Evolutionary conservation across 192 early-diverging fungal species (phyloP), one percentile per base, ranked within the genome.

Genomic region (Coemansia sp.): DNA sequence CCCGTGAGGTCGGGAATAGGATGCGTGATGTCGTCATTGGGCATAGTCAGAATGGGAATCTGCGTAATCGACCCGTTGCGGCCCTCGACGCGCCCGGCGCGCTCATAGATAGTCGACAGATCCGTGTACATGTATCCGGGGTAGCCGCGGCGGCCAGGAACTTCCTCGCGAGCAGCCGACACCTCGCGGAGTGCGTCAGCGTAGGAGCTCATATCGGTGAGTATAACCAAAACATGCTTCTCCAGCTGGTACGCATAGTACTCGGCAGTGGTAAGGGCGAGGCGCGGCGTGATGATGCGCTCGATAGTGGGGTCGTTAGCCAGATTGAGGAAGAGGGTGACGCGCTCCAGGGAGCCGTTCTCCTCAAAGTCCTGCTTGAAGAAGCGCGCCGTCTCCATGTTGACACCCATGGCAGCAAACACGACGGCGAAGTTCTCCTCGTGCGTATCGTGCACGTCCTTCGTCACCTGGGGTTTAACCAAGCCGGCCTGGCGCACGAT

Each of bases 111-210:
- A 63, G 96, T 99, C 27, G 97, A 95, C 86, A 99, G 89, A 90
- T 99, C 97, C 9, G 97, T 99, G 87, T 99, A 99, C 97, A 99
- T 99, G 78, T 99, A 99, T 85, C 97, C 97, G 17, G 97, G 97
- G 85, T 99, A 99, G 71, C 97, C 97, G 79, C 96, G 94, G 78
- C 97, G 94, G 78, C 97, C 97, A 7, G 97, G 97, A 3, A 99
- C 97, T 87, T 99, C 97, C 87, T 99, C 97, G 84, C 97, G 93
- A 16, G 96, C 96, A 68, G 97, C 96, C 67, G 97, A 99, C 45
- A 99, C 93, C 74, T 99, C 97, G 92, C 97, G 96, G 78, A 99
- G 87, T 5, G 97, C 97, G 86, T 99, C 97, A 16, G 97, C 97
- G 77, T 99, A 99, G 37, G 96, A 98, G 88, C 90, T 93, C 97